Evolutionary conservation across 164 flowering plant genomes (phyloP), one percentile per base, ranked within the genome.

Genomic region (Magnolia officinalis): DNA sequence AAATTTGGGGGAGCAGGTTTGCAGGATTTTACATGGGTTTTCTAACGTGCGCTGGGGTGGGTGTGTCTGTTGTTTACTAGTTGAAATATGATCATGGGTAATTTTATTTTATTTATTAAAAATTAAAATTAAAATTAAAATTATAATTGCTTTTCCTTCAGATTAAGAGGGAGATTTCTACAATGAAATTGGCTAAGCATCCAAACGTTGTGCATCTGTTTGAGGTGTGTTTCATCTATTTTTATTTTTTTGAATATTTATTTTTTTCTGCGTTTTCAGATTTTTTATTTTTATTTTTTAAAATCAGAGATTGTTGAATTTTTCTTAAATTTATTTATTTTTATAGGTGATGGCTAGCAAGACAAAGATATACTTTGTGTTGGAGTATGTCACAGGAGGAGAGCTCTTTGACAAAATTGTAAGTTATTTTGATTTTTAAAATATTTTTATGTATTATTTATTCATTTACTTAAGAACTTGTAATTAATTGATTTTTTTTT

Each of bases 341-440:
- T 67, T 23, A 16, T 23, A 76, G 78, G 78, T 76, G 74, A 76
- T 76, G 78, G 78, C 78, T 8, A 76, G 74, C 74, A 76, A 76
- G 70, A 76, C 55, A 8, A 76, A 76, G 74, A 71, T 77, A 24
- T 77, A 77, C 59, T 71, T 77, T 66, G 79, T 71, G 21, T 49
- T 72, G 63, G 75, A 77, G 63, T 77, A 71, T 72, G 75, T 77
- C 10, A 71, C 59, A 49, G 79, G 79, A 8, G 79, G 79, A 64
- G 75, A 77, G 50, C 74, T 77, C 26, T 72, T 72, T 63, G 65
- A 14, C 50, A 71, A 77, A 72, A 58, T 77, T 49, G 79, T 72
- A 63, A 77, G 75, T 77, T 23, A 18, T 70, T 11, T 31, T 68
- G 24, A 65, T 65, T 65, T 67, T 26, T 67, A 2, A 31, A 5